Evolutionary conservation across 768 basidiomycete species (phyloP).

Genomic region (Cystoderma amianthinum): DNA sequence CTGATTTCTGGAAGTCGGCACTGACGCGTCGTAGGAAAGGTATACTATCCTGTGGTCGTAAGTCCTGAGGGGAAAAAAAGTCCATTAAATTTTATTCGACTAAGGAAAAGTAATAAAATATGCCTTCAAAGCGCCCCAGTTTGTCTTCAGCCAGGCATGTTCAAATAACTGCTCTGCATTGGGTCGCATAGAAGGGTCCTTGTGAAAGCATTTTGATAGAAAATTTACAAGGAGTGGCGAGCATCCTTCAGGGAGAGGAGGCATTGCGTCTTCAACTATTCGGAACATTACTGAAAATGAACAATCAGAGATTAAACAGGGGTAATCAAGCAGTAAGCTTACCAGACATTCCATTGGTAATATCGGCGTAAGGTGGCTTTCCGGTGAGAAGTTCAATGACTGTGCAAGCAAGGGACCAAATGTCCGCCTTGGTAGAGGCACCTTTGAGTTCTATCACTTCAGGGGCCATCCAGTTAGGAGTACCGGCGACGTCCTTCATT

Average conservation of each 20-base stretch:
- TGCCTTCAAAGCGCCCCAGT: slow-evolving; percentile 72
- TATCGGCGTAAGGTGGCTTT: slow-evolving; percentile 85
- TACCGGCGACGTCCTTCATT: slow-evolving; percentile 84
- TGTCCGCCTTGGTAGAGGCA: slow-evolving; percentile 88
- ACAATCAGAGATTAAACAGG: slow-evolving; percentile 6
- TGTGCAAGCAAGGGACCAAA: slow-evolving; percentile 94
- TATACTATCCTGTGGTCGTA: slow-evolving; percentile 90
- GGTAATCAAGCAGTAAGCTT: slow-evolving; percentile 14
- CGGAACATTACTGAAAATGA: slow-evolving; percentile 80
- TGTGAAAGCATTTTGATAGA: slow-evolving; percentile 82
- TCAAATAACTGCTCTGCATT: slow-evolving; percentile 81
- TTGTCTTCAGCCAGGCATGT: slow-evolving; percentile 84
- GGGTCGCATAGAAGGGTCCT: slow-evolving; percentile 79
- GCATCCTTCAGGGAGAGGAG: slow-evolving; percentile 76
- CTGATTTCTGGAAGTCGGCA: slow-evolving; percentile 72
- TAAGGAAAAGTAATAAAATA: too few relatives aligned
- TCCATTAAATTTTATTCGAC: too few relatives aligned
- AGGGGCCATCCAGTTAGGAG: slow-evolving; percentile 99
- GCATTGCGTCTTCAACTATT: slow-evolving; percentile 90
- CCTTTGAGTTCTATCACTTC: slow-evolving; percentile 96
- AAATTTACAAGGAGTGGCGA: slow-evolving; percentile 78
- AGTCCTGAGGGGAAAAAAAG: slow-evolving; percentile 36
- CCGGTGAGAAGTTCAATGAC: slow-evolving; percentile 93
- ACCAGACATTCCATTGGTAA: slow-evolving; percentile 90
- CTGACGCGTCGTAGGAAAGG: slow-evolving; percentile 93